Evolutionary conservation across 495 filamentous ascomycete species (phyloP), one percentile per base, ranked within the genome.

Genomic region (Penicillium atrosanguineum): DNA sequence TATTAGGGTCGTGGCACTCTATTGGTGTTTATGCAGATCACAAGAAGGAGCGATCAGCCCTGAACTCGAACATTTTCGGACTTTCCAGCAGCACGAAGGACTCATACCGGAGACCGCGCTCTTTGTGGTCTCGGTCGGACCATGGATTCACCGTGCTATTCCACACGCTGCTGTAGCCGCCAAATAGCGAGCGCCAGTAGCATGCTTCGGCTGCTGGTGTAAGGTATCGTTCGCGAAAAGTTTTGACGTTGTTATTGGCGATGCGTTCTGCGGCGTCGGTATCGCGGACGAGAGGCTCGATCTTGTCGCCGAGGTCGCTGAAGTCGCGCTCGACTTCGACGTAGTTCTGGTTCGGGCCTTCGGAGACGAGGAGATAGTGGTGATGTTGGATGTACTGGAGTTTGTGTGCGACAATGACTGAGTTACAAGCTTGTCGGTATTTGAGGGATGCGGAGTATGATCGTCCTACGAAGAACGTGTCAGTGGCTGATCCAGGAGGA

Each of bases 351-450:
- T 80, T 59, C 6, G 80, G 74, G 0, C 84, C 84, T 7, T 61
- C 60, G 21, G 71, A 49, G 0, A 73, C 53, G 6, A 77, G 56
- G n/a, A 74, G 65, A 21, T 70, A 70, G 38, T 75, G 69, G 52
- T 77, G 74, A 19, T 73, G 73, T 48, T 79, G 72, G 44, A 71
- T 73, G 56, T 69, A 78, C 37, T 73, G 70, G n/a, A 78, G 66
- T 49, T 69, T 66, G 29, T 79, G 73, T 8, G 74, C 68, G 37
- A 87, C 73, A 44, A 84, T 74, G 19, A 87, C 82, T 16, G 75
- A 80, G 37, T 76, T 69, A 66, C 84, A 87, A 26, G 81, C 79
- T 53, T 83, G 82, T 36, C 81, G 74, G 62, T 84, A 85, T 62
- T 81, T 81, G 11, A 81, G 69, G 9, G 78, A 75, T 26, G 77